Percentiles rank a stretch among this genome's conserved stretches.
Evolutionary conservation across 345 rosid genomes (phyloP).

Genomic region (Dipteronia dyeriana): DNA sequence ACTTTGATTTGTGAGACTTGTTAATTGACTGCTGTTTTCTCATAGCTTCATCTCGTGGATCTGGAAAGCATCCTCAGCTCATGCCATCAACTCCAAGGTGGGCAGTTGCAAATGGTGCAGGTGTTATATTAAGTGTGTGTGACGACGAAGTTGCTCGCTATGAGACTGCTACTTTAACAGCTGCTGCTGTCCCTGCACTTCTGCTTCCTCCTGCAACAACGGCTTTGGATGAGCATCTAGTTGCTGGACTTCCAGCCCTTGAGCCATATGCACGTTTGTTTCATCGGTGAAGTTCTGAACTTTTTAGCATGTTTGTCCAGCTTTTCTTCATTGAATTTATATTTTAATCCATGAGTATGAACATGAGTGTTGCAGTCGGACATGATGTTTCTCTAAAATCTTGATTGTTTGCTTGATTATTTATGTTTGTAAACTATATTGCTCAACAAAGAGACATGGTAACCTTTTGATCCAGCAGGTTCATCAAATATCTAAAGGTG

Average conservation of each 20-base stretch:
- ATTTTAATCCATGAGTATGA: not conserved
- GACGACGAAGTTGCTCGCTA: conserved; percentile 97
- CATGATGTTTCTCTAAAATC: not conserved
- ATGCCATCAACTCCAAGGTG: conserved; percentile 93
- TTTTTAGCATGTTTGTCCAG: not conserved
- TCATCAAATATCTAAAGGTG: conserved; percentile 2
- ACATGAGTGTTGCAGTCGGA: not conserved
- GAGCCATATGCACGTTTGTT: conserved; percentile 96
- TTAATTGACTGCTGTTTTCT: conserved; percentile 19
- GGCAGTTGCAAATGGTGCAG: conserved; percentile 99
- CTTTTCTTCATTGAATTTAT: conserved; percentile 12
- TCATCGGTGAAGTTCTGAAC: conserved; percentile 62
- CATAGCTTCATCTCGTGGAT: conserved; percentile 81
- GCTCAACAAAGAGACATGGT: not conserved
- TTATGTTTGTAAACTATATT: not conserved
- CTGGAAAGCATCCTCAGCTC: conserved; percentile 98
- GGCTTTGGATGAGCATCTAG: conserved; percentile 90
- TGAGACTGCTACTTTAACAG: conserved; percentile 92
- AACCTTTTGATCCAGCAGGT: not conserved
- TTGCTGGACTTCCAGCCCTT: conserved; percentile 97
- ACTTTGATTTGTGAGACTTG: conserved; percentile 17
- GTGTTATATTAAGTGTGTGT: conserved; percentile 94
- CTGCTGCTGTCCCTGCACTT: conserved; percentile 97
- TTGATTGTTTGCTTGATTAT: not conserved
- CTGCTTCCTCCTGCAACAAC: conserved; percentile 97